These are phyloP conservation scores for Cerioporus squamosus DNA, from an alignment of 1,284 basidiomycete species.

Conservation along the genomic window DNA sequence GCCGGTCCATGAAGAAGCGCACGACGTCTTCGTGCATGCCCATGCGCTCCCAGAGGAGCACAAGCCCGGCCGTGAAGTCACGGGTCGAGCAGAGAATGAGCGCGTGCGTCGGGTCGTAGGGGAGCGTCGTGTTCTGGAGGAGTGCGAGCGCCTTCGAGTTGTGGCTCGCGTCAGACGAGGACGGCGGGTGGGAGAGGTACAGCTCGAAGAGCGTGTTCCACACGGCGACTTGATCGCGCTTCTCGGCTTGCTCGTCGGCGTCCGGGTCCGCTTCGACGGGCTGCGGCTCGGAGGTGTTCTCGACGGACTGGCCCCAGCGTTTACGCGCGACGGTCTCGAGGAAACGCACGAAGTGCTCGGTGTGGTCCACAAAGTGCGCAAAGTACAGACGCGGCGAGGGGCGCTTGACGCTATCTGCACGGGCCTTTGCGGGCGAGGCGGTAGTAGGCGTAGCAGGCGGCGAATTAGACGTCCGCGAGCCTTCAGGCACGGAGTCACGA, in stretches of 20 bases:
- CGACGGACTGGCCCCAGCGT: conserved; percentile 83
- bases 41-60: conserved; percentile 90
- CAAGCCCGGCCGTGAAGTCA: conserved; percentile 82
- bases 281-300: conserved; percentile 29
- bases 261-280: conserved; percentile 29
- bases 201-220: conserved; percentile 98
- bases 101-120: conserved; percentile 91
- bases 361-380: conserved; percentile 93
- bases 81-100: conserved; percentile 90
- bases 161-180: conserved; percentile 29
- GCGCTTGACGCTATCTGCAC: conserved; percentile 46
- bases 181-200: conserved; percentile 68
- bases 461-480: conserved; percentile 34
- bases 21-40: conserved; percentile 97
- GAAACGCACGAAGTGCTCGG: conserved; percentile 83
- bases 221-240: conserved; percentile 80
- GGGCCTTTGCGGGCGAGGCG: conserved; percentile 29
- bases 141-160: conserved; percentile 69
- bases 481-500: conserved; percentile 41
- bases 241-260: conserved; percentile 59
- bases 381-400: conserved; percentile 91
- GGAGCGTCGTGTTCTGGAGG: conserved; percentile 65
- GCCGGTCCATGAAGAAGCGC: conserved; percentile 86
- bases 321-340: conserved; percentile 85
- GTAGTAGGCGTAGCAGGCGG: conserved; percentile 31